These are phyloP conservation scores for Phellopilus nigrolimitatus DNA, from an alignment of 1,284 basidiomycete genomes.

Conservation along the genomic window DNA sequence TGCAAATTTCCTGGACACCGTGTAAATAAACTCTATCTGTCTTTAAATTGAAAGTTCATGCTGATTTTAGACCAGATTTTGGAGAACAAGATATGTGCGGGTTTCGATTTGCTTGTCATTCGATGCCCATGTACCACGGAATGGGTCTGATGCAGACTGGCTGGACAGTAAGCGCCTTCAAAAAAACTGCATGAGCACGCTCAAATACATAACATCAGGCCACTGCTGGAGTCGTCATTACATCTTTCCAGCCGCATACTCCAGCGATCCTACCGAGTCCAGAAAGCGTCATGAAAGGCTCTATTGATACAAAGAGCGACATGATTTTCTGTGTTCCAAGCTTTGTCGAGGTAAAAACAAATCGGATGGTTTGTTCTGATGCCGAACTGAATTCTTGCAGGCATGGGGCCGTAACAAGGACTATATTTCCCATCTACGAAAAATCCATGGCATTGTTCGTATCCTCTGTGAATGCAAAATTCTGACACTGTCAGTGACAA, in stretches of 20 bases:
- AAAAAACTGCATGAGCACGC: background rate
- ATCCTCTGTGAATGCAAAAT: no score
- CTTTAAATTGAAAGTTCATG: no score
- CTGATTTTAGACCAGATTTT: no score
- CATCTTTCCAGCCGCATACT: slow-evolving; percentile 24
- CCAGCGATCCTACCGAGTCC: slow-evolving; percentile 27
- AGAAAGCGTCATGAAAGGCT: slow-evolving; percentile 24
- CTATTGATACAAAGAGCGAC: slow-evolving; percentile 22
- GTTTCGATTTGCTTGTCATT: slow-evolving; percentile 21
- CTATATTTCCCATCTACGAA: background rate
- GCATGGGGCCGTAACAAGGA: slow-evolving; percentile 1
- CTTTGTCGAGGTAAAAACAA: slow-evolving; percentile 30
- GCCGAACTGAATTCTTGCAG: no score
- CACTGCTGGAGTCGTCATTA: slow-evolving; percentile 26
- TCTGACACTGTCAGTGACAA: no score
- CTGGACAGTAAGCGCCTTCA: slow-evolving; percentile 21
- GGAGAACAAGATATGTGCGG: slow-evolving; percentile 24
- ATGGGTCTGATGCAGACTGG: slow-evolving; percentile 23
- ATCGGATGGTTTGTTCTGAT: no score
- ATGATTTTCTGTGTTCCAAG: slow-evolving; percentile 27
- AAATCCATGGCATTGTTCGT: slow-evolving; percentile 3
- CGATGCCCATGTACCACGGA: slow-evolving; percentile 24
- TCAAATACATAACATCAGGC: slow-evolving; percentile 21
- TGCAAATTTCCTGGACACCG: slow-evolving; percentile 19
- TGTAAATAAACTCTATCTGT: no score